Evolutionary conservation across 2,329 filamentous ascomycete genomes (phyloP).

Genomic region (Rutstroemia sp.): DNA sequence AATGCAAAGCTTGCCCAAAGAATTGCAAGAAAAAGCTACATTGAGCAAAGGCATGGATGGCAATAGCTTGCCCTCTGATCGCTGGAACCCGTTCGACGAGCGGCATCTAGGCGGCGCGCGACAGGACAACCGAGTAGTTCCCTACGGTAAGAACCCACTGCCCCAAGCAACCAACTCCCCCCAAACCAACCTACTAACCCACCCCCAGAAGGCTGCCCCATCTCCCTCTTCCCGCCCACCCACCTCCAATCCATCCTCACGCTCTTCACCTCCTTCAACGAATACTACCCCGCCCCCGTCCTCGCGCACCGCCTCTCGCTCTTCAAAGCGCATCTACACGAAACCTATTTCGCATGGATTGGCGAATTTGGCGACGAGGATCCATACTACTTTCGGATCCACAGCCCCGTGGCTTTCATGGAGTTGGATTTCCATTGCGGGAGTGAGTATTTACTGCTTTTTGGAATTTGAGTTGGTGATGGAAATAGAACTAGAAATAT

Average conservation of each 20-base stretch:
- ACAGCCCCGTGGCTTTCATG: constrained; percentile 65
- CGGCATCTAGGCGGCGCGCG: constrained; percentile 72
- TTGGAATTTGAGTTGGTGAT: too few species aligned
- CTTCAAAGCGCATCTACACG: constrained; percentile 47
- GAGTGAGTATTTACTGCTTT: constrained; percentile 16
- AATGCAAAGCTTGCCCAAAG: constrained; percentile 24
- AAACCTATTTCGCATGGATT: constrained; percentile 78
- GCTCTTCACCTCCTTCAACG: constrained; percentile 57
- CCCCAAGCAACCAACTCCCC: too few species aligned
- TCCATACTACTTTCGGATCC: constrained; percentile 70
- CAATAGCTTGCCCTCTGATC: constrained; percentile 37
- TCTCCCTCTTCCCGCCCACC: constrained; percentile 37
- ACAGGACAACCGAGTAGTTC: constrained; percentile 69
- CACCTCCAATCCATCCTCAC: constrained; percentile 49
- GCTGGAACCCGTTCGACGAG: constrained; percentile 78
- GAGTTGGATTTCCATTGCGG: constrained; percentile 79
- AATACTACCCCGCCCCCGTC: constrained; percentile 56
- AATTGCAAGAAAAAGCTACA: constrained; percentile 25
- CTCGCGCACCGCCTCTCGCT: constrained; percentile 47
- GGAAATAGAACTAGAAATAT: neutral
- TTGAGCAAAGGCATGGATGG: constrained; percentile 29
- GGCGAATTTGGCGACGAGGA: constrained; percentile 59
- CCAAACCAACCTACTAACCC: too few species aligned
- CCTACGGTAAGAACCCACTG: constrained; percentile 48
- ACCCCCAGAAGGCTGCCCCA: constrained; percentile 54